Conservation (phyloP, 2,329 filamentous ascomycete species). For the Aspergillus amoenus region DNA sequence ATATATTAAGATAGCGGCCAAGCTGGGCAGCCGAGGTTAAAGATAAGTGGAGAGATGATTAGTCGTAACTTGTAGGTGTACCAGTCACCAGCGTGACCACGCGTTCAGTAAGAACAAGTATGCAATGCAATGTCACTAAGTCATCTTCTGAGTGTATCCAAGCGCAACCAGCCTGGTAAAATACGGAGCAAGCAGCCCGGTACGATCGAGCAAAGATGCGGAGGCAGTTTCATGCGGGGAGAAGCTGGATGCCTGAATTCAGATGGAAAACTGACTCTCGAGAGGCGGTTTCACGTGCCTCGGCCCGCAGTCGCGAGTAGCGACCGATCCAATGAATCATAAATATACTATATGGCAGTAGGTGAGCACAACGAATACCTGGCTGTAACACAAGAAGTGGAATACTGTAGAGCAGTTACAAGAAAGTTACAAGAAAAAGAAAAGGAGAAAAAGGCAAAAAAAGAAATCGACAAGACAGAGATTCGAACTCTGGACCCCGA, state of each 20-base stretch:
- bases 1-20: neutral
- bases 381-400: too few species aligned
- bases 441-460: neutral
- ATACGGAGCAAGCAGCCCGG: neutral
- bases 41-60: too few species aligned
- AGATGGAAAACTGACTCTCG: neutral
- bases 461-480: conserved; percentile 13
- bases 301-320: neutral
- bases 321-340: too few species aligned
- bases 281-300: neutral
- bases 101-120: too few species aligned
- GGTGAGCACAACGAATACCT: too few species aligned
- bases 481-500: conserved; percentile 17
- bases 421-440: too few species aligned
- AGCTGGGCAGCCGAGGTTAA: too few species aligned
- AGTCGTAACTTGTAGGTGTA: too few species aligned
- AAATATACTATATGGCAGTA: too few species aligned
- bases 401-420: too few species aligned
- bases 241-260: neutral
- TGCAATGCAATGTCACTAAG: too few species aligned
- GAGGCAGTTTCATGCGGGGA: neutral
- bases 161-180: neutral
- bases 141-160: neutral
- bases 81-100: too few species aligned
- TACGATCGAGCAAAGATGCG: neutral